phyloP scores from a whole-genome alignment of 2,329 filamentous ascomycete genomes.

The Aschersonia sp. region DNA sequence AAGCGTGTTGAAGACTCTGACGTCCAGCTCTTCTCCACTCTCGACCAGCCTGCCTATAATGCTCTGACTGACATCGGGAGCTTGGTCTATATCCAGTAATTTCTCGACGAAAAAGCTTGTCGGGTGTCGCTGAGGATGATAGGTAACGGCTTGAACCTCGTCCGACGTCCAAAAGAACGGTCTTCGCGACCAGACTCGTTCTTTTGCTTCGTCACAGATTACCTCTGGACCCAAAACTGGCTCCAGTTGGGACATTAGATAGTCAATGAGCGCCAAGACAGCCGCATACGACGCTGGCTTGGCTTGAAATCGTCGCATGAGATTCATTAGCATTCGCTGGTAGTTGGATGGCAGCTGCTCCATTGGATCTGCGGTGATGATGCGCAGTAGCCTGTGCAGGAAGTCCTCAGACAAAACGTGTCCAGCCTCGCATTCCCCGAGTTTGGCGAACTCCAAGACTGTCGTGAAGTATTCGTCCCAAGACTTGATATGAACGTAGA shows the following conservation, averaged over 20 bases:
- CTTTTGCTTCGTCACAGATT: conserved; percentile 23
- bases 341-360: conserved; percentile 41
- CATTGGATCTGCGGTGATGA: conserved; percentile 43
- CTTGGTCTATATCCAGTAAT: conserved; percentile 48
- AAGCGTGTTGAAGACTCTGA: conserved; percentile 37
- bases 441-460: conserved; percentile 48
- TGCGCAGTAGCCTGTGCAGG: conserved; percentile 41
- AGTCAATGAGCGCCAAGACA: conserved; percentile 35
- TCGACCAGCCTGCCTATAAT: conserved; percentile 45
- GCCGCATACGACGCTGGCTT: conserved; percentile 39
- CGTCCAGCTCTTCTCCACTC: conserved; percentile 34
- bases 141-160: conserved; percentile 32
- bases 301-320: conserved; percentile 32
- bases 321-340: conserved; percentile 33
- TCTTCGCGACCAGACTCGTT: conserved; percentile 21
- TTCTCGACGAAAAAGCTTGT: conserved; percentile 49
- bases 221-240: conserved; percentile 16
- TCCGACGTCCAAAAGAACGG: conserved; percentile 27
- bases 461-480: conserved; percentile 69
- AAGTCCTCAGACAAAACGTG: conserved; percentile 47
- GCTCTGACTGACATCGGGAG: conserved; percentile 30
- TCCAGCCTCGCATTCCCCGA: conserved; percentile 44
- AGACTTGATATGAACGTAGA: conserved; percentile 46
- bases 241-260: conserved; percentile 29
- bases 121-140: conserved; percentile 16